A percentile compares a stretch with the other conserved stretches of the same genome.
Evolutionary conservation across 2,329 filamentous ascomycete species (phyloP).

Genomic region (Xylariaceae sp.): DNA sequence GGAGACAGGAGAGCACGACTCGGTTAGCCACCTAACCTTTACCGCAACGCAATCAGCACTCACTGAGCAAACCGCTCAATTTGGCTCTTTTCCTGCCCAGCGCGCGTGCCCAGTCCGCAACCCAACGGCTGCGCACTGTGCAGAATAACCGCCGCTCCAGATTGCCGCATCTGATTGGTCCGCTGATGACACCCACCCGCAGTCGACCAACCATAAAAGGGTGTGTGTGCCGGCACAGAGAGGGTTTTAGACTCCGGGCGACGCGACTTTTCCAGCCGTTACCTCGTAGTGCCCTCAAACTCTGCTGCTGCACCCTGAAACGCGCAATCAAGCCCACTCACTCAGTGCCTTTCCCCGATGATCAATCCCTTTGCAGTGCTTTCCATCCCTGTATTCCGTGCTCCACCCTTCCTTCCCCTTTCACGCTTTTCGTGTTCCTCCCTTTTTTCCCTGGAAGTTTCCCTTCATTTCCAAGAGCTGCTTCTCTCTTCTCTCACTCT

Average conservation of each 20-base stretch:
- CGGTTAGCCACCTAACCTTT: slow-evolving; percentile 24
- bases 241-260: slow-evolving; percentile 28
- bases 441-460: neutral
- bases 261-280: neutral
- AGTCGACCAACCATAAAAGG: slow-evolving; percentile 18
- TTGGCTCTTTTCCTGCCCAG: slow-evolving; percentile 14
- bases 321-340: slow-evolving; percentile 24
- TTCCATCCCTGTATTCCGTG: slow-evolving; percentile 5
- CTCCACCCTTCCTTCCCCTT: slow-evolving; percentile 7
- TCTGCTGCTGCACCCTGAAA: slow-evolving; percentile 27
- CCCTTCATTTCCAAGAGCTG: neutral
- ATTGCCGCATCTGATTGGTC: slow-evolving; percentile 19
- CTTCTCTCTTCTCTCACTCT: neutral
- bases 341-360: neutral
- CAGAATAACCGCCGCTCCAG: slow-evolving; percentile 18
- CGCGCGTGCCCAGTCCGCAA: slow-evolving; percentile 1
- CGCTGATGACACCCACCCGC: slow-evolving; percentile 2
- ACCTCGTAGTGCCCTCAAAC: slow-evolving; percentile 19
- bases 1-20: slow-evolving; percentile 23
- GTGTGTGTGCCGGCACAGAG: slow-evolving; percentile 13
- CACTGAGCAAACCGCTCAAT: slow-evolving; percentile 9
- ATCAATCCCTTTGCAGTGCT: slow-evolving; percentile 14
- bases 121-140: slow-evolving; percentile 25
- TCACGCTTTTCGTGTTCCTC: neutral
- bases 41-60: slow-evolving; percentile 8